Conservation (phyloP, 2,329 filamentous ascomycete species). For the Ceratocystis alfenasii region DNA sequence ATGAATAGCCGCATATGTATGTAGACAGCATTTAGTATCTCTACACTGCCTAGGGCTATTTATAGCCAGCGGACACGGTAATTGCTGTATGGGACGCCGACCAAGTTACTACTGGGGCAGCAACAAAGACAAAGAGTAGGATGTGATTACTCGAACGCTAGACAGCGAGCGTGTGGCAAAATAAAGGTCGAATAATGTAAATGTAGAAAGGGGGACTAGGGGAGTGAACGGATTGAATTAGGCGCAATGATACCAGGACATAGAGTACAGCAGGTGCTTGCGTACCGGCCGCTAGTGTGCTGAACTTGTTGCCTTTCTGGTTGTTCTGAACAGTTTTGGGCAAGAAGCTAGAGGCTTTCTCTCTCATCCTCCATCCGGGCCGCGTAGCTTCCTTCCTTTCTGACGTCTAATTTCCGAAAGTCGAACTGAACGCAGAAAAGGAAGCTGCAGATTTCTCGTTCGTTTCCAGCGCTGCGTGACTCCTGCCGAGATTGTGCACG, state of each 20-base stretch:
- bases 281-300: not conserved
- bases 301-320: not conserved
- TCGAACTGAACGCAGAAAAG: not conserved
- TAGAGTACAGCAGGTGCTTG: not conserved
- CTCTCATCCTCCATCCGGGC: conserved; percentile 2
- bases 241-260: too few species aligned
- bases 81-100: too few species aligned
- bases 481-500: not conserved
- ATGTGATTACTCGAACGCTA: not conserved
- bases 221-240: not conserved
- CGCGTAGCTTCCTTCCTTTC: conserved; percentile 4
- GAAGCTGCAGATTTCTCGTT: not conserved
- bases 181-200: not conserved
- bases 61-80: too few species aligned
- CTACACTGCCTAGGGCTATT: too few species aligned
- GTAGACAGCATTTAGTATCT: too few species aligned
- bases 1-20: too few species aligned
- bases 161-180: not conserved
- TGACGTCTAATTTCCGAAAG: conserved; percentile 4
- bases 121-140: not conserved
- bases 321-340: not conserved
- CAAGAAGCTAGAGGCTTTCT: not conserved
- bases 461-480: not conserved
- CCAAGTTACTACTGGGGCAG: not conserved
- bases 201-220: not conserved